phyloP scores from a whole-genome alignment of 106 monocot genomes.

The Amphibolis antarctica region DNA sequence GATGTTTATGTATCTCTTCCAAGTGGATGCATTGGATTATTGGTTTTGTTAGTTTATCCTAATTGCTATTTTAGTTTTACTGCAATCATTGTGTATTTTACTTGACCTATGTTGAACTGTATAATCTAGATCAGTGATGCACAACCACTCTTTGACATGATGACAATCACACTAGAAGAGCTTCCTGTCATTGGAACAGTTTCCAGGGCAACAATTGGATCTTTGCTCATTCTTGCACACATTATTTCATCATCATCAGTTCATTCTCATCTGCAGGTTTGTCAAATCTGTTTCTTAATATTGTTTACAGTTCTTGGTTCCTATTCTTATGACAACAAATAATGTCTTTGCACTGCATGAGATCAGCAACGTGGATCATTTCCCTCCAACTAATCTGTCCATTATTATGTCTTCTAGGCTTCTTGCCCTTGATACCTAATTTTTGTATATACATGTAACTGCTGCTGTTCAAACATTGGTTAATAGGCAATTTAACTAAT shows the following conservation, averaged over 20 bases:
- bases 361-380: no score
- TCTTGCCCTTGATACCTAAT: no score
- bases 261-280: slow-evolving; percentile 28
- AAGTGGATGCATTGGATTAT: no score
- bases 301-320: slow-evolving; percentile 1
- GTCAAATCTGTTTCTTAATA: no score
- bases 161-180: slow-evolving; percentile 74
- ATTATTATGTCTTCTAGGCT: no score
- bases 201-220: slow-evolving; percentile 75
- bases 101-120: not conserved
- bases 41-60: not conserved
- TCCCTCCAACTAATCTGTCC: no score
- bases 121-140: slow-evolving; percentile 55
- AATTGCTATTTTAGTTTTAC: not conserved
- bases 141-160: slow-evolving; percentile 73
- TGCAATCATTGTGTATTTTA: not conserved
- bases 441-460: no score
- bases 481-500: no score
- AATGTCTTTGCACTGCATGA: no score
- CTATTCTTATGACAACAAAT: no score
- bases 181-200: slow-evolving; percentile 34
- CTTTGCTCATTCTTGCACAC: slow-evolving; percentile 77
- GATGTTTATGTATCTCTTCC: no score
- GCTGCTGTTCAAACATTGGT: no score
- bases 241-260: slow-evolving; percentile 51